Evolutionary conservation across 257 asterid genomes (phyloP), one percentile per base, ranked within the genome.

Genomic region (Nyctanthes arbortristis): DNA sequence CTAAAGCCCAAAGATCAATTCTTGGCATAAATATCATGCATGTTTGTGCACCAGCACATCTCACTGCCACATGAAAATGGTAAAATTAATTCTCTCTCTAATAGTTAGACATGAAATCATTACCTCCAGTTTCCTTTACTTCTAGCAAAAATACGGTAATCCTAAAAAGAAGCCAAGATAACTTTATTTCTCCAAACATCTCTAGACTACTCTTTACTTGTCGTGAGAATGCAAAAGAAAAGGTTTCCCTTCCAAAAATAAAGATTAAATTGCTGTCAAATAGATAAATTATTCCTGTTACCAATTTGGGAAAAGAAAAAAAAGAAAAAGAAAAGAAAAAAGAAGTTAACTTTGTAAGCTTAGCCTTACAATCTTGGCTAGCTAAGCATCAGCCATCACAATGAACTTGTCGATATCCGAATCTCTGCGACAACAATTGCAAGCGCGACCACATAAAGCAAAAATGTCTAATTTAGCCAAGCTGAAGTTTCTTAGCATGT

Each of bases 1-100:
- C 98, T 65, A 89, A 59, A 55, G 98, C 97, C 99, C 99, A 94
- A 70, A 89, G 82, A 80, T 94, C 98, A 74, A 94, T 80, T 78
- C 88, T 80, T 49, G 99, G 99, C 96, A 94, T 78, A 80, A 84
- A 94, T 34, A 94, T 63, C 92, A 94, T 60, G 84, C 95, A 82
- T 25, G 72, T 66, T 71, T 74, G 82, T 80, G 81, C 77, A 70
- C 87, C 80, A 61, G 87, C 79, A 75, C 96, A 84, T 80, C 90
- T 87, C 96, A 89, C 99, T 94, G 97, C 84, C 71, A 84, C 73
- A 76, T 73, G 36, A 73, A n/a, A 59, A 78, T 33, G 63, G 70
- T 52, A 71, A 71, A 37, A 77, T 52, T 39, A 74, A 45, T 62
- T 72, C 72, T 59, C 60, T 63, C 40, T 45, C 73, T 58, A 72